Conservation (phyloP, 352 stramenopile genomes). For the Proteromonas lacertae region DNA sequence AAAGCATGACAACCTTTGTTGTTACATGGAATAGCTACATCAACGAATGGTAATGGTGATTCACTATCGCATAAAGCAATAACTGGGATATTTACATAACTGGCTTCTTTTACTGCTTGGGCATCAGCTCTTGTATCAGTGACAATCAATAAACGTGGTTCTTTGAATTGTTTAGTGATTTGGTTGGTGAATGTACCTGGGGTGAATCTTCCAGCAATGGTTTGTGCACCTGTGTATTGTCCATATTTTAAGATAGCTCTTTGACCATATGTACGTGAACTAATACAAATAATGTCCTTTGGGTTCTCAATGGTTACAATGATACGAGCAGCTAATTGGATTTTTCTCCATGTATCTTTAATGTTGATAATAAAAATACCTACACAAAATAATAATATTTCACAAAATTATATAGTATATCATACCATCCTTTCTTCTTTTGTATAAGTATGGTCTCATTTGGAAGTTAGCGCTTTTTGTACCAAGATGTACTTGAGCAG, state of each 20-base stretch:
- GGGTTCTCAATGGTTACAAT: conserved; percentile 99
- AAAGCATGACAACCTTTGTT: conserved; percentile 99
- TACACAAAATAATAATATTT: too few species aligned
- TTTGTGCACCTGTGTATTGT: conserved; percentile 86
- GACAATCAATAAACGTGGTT: conserved; percentile 94
- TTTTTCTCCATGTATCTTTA: conserved; percentile 97
- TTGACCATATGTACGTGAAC: conserved; percentile 88
- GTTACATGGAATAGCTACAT: conserved; percentile 97
- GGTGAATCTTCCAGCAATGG: conserved; percentile 63
- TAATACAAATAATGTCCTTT: conserved; percentile 90
- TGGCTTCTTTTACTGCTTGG: conserved; percentile 78
- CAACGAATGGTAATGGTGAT: conserved; percentile 91
- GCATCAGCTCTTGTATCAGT: conserved; percentile 92
- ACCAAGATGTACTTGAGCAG: conserved; percentile 92
- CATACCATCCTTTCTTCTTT: conserved; percentile 82
- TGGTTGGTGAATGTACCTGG: conserved; percentile 99
- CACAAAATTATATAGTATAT: too few species aligned
- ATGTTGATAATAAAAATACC: conserved; percentile 99
- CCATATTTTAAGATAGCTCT: conserved; percentile 97
- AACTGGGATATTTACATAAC: conserved; percentile 95
- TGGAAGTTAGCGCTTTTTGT: conserved; percentile 89
- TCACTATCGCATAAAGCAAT: conserved; percentile 95
- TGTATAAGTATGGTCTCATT: conserved; percentile 99
- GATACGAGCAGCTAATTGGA: conserved; percentile 90
- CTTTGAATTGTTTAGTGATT: conserved; percentile 99